A percentile compares a stretch with the other conserved stretches of the same genome.
These are phyloP conservation scores for Tylopilus felleus DNA, from an alignment of 768 basidiomycete species.

Conservation along the genomic window DNA sequence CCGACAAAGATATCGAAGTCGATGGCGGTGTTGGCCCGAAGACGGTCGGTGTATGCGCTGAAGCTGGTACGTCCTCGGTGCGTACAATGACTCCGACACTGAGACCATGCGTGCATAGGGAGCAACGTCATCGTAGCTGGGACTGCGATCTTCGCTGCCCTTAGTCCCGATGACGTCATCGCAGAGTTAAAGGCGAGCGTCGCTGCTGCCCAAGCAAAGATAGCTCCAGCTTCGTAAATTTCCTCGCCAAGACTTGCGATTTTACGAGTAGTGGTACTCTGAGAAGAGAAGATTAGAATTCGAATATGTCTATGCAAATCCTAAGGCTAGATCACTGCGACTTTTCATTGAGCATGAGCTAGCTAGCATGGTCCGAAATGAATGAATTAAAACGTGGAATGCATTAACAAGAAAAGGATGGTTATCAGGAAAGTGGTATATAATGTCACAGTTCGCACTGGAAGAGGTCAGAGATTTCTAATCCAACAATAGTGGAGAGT, in stretches of 20 bases:
- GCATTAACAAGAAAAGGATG: conserved; percentile 26
- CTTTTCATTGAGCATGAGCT: conserved; percentile 9
- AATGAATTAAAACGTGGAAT: conserved; percentile 16
- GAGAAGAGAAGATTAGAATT: conserved; percentile 23
- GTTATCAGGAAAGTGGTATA: conserved; percentile 31
- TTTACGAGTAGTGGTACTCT: not conserved
- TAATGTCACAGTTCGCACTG: conserved; percentile 27
- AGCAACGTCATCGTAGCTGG: conserved; percentile 99
- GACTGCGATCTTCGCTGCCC: conserved; percentile 86
- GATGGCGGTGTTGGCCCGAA: conserved; percentile 96
- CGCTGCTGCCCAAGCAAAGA: conserved; percentile 58
- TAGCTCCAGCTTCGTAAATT: conserved; percentile 17
- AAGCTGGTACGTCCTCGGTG: conserved; percentile 60
- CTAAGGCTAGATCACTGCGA: conserved; percentile 13
- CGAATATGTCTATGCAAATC: conserved; percentile 20
- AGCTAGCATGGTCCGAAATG: conserved; percentile 18
- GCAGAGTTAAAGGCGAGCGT: conserved; percentile 65
- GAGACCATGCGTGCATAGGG: conserved; percentile 43
- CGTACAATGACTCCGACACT: not conserved
- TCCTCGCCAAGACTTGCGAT: not conserved
- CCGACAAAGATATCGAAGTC: conserved; percentile 94
- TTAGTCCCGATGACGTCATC: conserved; percentile 79
- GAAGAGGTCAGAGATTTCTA: conserved; percentile 25
- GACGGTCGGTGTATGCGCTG: conserved; percentile 82
- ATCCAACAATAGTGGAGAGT: conserved; percentile 29